Evolutionary conservation across 495 filamentous ascomycete species (phyloP).

Genomic region (Margaritispora aquatica): DNA sequence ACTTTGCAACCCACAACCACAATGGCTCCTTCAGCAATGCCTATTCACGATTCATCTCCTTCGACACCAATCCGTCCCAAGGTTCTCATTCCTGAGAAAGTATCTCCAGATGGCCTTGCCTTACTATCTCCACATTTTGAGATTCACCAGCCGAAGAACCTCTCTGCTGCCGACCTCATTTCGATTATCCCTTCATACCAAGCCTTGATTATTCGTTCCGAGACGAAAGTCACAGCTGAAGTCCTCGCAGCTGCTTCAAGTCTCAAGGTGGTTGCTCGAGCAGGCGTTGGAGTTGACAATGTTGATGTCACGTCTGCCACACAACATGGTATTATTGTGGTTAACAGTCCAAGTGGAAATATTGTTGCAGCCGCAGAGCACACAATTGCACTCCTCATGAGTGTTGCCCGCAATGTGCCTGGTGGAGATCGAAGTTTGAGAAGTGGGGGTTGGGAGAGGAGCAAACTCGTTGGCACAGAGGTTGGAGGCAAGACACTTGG

Average conservation of each 20-base stretch:
- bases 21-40: slow-evolving; percentile 33
- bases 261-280: slow-evolving; percentile 65
- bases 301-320: slow-evolving; percentile 64
- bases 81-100: slow-evolving; percentile 65
- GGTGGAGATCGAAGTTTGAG: slow-evolving; percentile 52
- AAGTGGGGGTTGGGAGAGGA: slow-evolving; percentile 61
- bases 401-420: slow-evolving; percentile 58
- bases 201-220: slow-evolving; percentile 63
- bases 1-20: no score
- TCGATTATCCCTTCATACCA: slow-evolving; percentile 55
- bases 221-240: slow-evolving; percentile 60
- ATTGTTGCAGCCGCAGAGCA: slow-evolving; percentile 67
- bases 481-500: slow-evolving; percentile 63
- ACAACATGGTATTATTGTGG: slow-evolving; percentile 59
- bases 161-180: slow-evolving; percentile 50
- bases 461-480: slow-evolving; percentile 60
- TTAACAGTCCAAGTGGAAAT: slow-evolving; percentile 64
- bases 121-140: slow-evolving; percentile 49
- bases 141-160: slow-evolving; percentile 51
- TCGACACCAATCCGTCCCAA: slow-evolving; percentile 33
- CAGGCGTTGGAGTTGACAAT: slow-evolving; percentile 73
- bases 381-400: slow-evolving; percentile 60
- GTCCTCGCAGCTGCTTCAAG: slow-evolving; percentile 52
- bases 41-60: slow-evolving; percentile 11
- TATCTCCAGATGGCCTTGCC: slow-evolving; percentile 64